Conservation (phyloP, 2,329 filamentous ascomycete genomes). For the Exophiala spinifera region DNA sequence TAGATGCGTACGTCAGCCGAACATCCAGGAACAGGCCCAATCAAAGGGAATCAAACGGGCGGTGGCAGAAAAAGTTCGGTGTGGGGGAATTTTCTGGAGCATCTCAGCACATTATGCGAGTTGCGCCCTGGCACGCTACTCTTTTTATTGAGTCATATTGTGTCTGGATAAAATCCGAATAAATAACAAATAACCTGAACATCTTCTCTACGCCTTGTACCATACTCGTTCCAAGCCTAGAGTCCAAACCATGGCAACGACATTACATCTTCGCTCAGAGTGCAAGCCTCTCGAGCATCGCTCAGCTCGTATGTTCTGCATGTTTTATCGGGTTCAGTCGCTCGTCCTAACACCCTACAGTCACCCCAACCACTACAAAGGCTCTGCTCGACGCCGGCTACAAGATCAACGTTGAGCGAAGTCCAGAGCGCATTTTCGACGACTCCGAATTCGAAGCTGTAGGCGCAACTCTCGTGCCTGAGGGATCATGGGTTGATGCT, state of each 20-base stretch:
- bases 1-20: no score
- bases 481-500: conserved; percentile 65
- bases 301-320: conserved; percentile 21
- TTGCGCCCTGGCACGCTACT: not conserved
- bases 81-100: conserved; percentile 3
- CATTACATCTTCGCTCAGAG: conserved; percentile 28
- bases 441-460: conserved; percentile 58
- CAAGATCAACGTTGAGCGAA: conserved; percentile 64
- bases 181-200: not conserved
- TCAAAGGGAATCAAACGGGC: no score
- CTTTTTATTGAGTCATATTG: conserved; percentile 19
- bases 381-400: conserved; percentile 67
- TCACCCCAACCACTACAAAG: conserved; percentile 54
- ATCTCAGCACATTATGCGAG: not conserved
- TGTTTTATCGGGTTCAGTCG: not conserved
- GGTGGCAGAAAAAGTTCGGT: conserved; percentile 20
- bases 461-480: conserved; percentile 63
- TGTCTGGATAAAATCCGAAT: not conserved
- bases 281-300: conserved; percentile 29
- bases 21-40: not conserved
- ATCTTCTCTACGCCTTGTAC: not conserved
- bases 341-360: conserved; percentile 4
- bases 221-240: not conserved
- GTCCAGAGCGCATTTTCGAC: conserved; percentile 61
- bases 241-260: conserved; percentile 20